Evolutionary conservation across 2,329 filamentous ascomycete species (phyloP).

Genomic region (Scytalidium sp.): DNA sequence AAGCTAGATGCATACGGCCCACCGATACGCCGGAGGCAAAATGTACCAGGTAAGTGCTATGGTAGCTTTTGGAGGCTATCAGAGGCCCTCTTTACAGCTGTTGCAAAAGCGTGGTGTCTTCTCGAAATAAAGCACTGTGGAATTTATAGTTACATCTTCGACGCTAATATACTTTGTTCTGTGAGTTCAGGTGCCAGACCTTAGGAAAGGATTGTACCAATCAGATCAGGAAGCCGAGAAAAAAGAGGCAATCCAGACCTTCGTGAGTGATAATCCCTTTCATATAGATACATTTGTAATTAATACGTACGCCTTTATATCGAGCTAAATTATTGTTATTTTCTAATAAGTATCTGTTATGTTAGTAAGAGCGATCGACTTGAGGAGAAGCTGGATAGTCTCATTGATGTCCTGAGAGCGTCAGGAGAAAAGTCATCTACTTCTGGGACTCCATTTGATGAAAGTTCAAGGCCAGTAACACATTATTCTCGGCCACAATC

Average conservation of each 20-base stretch:
- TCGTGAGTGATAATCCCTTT: constrained; percentile 39
- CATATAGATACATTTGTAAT: neutral
- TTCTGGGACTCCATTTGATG: constrained; percentile 1
- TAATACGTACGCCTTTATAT: constrained; percentile 1
- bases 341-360: neutral
- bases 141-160: neutral
- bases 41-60: constrained; percentile 36
- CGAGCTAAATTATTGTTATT: neutral
- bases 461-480: constrained; percentile 10
- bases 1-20: constrained; percentile 46
- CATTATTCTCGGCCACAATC: constrained; percentile 13
- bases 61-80: no score
- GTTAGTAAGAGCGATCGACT: neutral
- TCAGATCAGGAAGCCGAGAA: constrained; percentile 47
- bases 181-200: neutral
- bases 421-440: constrained; percentile 32
- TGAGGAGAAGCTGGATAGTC: constrained; percentile 24
- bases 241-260: constrained; percentile 47
- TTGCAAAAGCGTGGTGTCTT: no score
- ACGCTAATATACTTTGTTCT: neutral
- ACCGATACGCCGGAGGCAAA: constrained; percentile 33
- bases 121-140: neutral
- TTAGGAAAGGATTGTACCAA: constrained; percentile 44
- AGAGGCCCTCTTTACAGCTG: no score
- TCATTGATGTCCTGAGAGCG: constrained; percentile 41